phyloP scores from a whole-genome alignment of 495 filamentous ascomycete species.

The Daldinia concentrica region DNA sequence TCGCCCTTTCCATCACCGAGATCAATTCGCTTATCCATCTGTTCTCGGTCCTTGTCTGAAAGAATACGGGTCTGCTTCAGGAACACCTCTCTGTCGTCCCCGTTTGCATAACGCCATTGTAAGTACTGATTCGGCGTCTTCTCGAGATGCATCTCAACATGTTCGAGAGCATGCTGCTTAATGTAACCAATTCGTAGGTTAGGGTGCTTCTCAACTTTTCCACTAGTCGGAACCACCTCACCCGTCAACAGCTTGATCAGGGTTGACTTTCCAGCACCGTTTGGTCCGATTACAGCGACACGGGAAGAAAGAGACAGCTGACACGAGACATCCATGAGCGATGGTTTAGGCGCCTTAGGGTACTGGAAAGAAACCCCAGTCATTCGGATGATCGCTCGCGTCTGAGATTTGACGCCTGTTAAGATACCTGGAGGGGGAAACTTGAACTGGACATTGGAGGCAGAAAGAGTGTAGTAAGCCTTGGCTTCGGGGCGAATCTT shows the following conservation, averaged over 20 bases:
- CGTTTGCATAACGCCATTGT: slow-evolving; percentile 97
- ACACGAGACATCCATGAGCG: slow-evolving; percentile 84
- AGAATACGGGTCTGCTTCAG: slow-evolving; percentile 97
- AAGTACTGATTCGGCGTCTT: slow-evolving; percentile 99
- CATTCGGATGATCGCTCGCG: slow-evolving; percentile 95
- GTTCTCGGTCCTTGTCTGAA: slow-evolving; percentile 81
- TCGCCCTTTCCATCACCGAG: slow-evolving; percentile 80
- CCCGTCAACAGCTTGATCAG: slow-evolving; percentile 98
- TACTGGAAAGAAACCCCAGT: slow-evolving; percentile 90
- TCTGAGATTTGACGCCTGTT: slow-evolving; percentile 92
- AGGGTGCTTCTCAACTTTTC: slow-evolving; percentile 97
- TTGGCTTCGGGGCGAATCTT: slow-evolving; percentile 94
- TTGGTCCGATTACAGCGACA: slow-evolving; percentile 94
- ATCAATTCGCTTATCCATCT: slow-evolving; percentile 90
- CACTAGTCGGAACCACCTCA: slow-evolving; percentile 84
- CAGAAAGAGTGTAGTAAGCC: slow-evolving; percentile 97
- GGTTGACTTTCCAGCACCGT: slow-evolving; percentile 98
- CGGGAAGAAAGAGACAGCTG: slow-evolving; percentile 89
- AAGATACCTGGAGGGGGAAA: slow-evolving; percentile 96
- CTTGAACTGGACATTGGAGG: slow-evolving; percentile 91
- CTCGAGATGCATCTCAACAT: slow-evolving; percentile 99
- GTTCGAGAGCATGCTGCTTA: slow-evolving; percentile 98
- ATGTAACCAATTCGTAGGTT: slow-evolving; percentile 99
- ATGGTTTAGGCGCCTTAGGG: slow-evolving; percentile 84
- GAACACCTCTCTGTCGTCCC: slow-evolving; percentile 95